Evolutionary conservation across 2,329 filamentous ascomycete genomes (phyloP).

Genomic region (Xylaria hypoxylon): DNA sequence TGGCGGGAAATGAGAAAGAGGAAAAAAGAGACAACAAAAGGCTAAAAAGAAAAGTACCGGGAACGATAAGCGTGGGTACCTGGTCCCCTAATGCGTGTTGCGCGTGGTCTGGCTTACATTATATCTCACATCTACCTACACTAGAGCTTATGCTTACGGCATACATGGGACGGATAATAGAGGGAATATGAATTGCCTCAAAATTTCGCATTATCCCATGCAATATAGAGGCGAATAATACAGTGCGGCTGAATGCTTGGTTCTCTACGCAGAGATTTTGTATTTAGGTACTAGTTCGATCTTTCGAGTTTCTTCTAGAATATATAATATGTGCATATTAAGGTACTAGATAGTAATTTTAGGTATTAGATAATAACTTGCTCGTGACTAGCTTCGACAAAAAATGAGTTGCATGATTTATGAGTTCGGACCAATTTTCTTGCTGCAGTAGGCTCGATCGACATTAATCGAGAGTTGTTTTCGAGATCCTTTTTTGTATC

Average conservation of each 20-base stretch:
- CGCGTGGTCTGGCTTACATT: constrained; percentile 16
- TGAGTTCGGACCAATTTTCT: neutral
- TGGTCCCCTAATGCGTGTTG: constrained; percentile 1
- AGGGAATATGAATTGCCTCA: neutral
- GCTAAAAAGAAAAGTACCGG: constrained; percentile 7
- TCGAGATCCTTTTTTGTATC: neutral
- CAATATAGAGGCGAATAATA: neutral
- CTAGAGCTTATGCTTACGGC: constrained; percentile 19
- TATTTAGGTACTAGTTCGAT: neutral
- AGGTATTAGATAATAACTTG: no score
- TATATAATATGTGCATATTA: no score
- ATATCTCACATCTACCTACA: constrained; percentile 1
- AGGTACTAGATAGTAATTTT: no score
- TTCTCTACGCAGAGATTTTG: neutral
- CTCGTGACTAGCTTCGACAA: neutral
- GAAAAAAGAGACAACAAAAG: neutral
- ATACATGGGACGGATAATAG: neutral
- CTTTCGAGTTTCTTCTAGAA: neutral
- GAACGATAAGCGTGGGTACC: neutral
- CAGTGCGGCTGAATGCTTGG: constrained; percentile 5
- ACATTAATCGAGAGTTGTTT: neutral
- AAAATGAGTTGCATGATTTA: neutral
- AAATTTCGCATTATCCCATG: neutral
- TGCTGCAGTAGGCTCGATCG: neutral
- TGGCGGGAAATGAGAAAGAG: constrained; percentile 7